Evolutionary conservation across 495 filamentous ascomycete genomes (phyloP), one percentile per base, ranked within the genome.

Genomic region (Hypoxylon lienhwacheense): DNA sequence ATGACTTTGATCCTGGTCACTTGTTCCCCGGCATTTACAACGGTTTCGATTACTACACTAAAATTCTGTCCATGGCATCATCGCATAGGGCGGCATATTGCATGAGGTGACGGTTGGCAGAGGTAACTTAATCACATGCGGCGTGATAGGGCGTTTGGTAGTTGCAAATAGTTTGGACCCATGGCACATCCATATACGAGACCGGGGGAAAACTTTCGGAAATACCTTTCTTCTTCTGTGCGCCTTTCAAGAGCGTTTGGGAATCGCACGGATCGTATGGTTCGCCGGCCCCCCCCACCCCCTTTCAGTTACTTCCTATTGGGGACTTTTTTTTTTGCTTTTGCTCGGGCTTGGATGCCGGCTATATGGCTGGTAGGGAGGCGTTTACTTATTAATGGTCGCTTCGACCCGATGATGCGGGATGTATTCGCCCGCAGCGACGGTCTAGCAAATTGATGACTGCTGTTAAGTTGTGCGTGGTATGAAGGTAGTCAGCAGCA

Each of bases 1-100:
- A 47, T 19, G 26, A 56, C 47, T 36, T 53, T 50, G 46, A 52
- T 39, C 34, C 15, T 14, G 6, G 28, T 39, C 47, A 29, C 19
- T 52, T 26, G 31, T 49, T 50, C 53, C 12, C 52, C 40, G 20
- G 43, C 52, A 57, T 51, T 43, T 50, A 40, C 51, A 51, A 29
- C 31, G 55, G 51, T 47, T 59, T 50, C 40, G n/a, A 46, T 42
- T 21, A 44, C 55, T 58, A 47, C 35, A 58, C 31, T 66, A 32
- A 44, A 59, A 43, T 54, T 58, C 40, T 53, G 25, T 59, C 53
- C 58, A 48, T 45, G 62, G 55, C 65, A 67, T 67, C 51, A 65
- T 63, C 52, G 65, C 65, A 67, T 67, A 46, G 62, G 65, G 58
- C 45, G 65, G 62, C 55, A 65, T 63, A 56, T 59, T 65, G 65